Evolutionary conservation across 2,329 filamentous ascomycete genomes (phyloP), one percentile per base, ranked within the genome.

Genomic region (Apiospora pterosperma): DNA sequence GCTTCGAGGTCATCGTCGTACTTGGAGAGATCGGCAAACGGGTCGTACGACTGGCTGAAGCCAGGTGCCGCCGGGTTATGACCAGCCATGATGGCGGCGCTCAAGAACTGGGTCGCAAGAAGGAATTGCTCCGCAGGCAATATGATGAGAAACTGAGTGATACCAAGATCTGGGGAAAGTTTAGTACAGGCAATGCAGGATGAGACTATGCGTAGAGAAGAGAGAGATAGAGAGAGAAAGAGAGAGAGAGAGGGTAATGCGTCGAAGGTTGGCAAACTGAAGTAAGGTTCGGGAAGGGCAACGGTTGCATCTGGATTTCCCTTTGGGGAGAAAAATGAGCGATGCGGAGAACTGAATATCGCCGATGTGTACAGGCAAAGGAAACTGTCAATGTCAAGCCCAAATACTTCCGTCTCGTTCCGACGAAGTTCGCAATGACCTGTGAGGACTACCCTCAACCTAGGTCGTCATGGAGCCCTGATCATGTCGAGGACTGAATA

Each of bases 21-120:
- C 61, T 82, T 84, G 65, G 91, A 89, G 64, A 97, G 87, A 65
- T 91, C 90, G 69, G 92, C 93, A 78, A 98, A 98, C 42, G 95
- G 93, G 78, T 99, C 93, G 71, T 91, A 86, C 66, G 85, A 78
- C 76, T 93, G 90, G 72, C 93, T 90, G 80, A 98, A 98, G 74
- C 93, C 93, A 62, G 91, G 88, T 41, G 89, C 90, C 63, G 85
- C 82, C 71, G 83, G 80, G 71, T 91, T 88, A 75, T 93, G 91
- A 70, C 86, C 85, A 68, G 84, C 85, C 64, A 90, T 84, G 39
- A 42, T 48, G 60, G 39, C 28, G 39, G 58, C 58, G 58, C 36
- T 60, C 25, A 38, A 28, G 34, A 38, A 16, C 48, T 55, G 34
- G 25, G 48, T 55, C 28, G 25, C 48, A 55, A 19, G 25, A 31